Evolutionary conservation across 2,329 filamentous ascomycete species (phyloP), one percentile per base, ranked within the genome.

Genomic region (Sclerotinia spermophila): DNA sequence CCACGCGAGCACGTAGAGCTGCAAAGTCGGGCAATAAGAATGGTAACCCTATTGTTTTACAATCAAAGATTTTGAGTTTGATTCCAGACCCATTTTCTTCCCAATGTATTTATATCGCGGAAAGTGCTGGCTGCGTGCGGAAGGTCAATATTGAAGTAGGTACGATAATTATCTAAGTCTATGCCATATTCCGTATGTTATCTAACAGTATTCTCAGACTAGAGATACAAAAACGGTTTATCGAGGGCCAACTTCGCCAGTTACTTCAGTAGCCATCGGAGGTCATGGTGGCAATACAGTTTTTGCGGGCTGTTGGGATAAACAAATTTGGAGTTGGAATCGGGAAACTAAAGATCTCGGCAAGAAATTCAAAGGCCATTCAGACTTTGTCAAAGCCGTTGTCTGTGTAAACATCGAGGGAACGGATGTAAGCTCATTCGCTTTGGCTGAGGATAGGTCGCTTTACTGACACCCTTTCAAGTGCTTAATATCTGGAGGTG

Each of bases 231-330:
- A 80, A 67, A 78, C 82, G 21, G 80, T 85, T 5, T 97, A 92
- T 78, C 87, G 87, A 77, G 93, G 93, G 2, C 92, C 94, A 27
- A 86, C 86, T 60, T 91, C 93, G 5, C 96, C 96, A 1, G 84
- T 97, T 15, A 95, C 93, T 15, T 92, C 91, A 75, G 81, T 97
- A 40, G 88, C 91, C 24, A 83, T 93, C 48, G 89, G 87, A 59
- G 86, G 88, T 21, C 79, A 83, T 5, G 82, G 82, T 38, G 84
- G 83, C 72, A 81, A 80, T 66, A 91, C 86, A 1, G 79, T 97
- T 17, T 97, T 93, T 80, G 93, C 93, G 35, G 95, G 94, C 45
- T 96, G 90, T 71, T 99, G 96, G 96, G 95, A 99, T 82, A 97
- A 97, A 82, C 86, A 88, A 30, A 86, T 98, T 71, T 97, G 94